Conservation (phyloP, 352 stramenopile species). For the Pythium brachiatum region DNA sequence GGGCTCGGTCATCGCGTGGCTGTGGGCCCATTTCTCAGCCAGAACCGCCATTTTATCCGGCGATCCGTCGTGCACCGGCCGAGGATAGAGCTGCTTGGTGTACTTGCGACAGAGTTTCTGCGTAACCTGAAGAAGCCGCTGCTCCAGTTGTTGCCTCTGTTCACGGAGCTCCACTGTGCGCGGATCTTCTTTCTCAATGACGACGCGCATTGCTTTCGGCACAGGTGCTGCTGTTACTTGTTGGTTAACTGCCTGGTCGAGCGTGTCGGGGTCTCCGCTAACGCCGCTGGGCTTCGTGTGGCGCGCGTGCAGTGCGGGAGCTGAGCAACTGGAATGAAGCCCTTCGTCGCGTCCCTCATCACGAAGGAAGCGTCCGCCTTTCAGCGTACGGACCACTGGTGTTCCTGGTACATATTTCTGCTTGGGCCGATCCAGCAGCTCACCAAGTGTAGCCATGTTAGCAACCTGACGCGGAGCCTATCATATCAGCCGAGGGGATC, state of each 20-base stretch:
- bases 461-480: slow-evolving; percentile 7
- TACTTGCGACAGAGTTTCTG: slow-evolving; percentile 78
- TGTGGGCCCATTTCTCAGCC: slow-evolving; percentile 46
- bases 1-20: slow-evolving; percentile 29
- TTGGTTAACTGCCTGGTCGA: slow-evolving; percentile 4
- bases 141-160: slow-evolving; percentile 40
- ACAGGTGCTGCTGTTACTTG: slow-evolving; percentile 6
- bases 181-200: slow-evolving; percentile 22
- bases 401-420: slow-evolving; percentile 37
- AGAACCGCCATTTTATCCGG: slow-evolving; percentile 36
- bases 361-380: slow-evolving; percentile 40
- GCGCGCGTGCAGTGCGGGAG: neutral
- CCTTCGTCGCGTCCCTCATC: slow-evolving; percentile 26
- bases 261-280: slow-evolving; percentile 1
- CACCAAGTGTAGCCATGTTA: slow-evolving; percentile 43
- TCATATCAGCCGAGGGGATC: neutral
- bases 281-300: neutral
- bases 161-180: slow-evolving; percentile 24
- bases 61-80: slow-evolving; percentile 13
- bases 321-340: slow-evolving; percentile 25
- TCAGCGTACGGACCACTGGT: slow-evolving; percentile 36
- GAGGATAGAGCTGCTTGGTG: slow-evolving; percentile 44
- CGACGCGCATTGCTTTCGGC: neutral
- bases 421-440: slow-evolving; percentile 30
- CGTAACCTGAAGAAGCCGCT: slow-evolving; percentile 52